These are phyloP conservation scores for Leucocoprinus leucothites DNA, from an alignment of 768 basidiomycete species.

Conservation along the genomic window DNA sequence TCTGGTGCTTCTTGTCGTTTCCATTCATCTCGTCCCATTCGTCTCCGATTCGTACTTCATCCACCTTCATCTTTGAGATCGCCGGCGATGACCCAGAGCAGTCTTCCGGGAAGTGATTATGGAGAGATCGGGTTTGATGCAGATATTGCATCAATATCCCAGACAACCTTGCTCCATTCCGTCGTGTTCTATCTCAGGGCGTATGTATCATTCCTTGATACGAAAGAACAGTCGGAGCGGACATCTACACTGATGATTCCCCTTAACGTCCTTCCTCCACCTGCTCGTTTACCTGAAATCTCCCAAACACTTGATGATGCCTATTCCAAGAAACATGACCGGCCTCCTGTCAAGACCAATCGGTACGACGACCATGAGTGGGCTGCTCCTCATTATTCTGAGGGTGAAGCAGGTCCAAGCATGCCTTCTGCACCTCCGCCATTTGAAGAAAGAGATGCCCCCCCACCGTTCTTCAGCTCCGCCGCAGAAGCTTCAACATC, in stretches of 20 bases:
- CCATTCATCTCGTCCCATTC: conserved; percentile 71
- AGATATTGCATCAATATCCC: conserved; percentile 75
- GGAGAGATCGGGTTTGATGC: conserved; percentile 52
- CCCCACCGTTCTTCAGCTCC: conserved; percentile 56
- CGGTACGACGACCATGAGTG: conserved; percentile 64
- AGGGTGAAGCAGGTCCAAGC: conserved; percentile 76
- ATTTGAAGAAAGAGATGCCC: conserved; percentile 80
- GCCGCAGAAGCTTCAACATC: conserved; percentile 60
- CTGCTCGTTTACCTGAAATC: conserved; percentile 77
- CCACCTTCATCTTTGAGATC: conserved; percentile 49
- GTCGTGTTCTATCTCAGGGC: conserved; percentile 76
- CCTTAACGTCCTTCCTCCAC: conserved; percentile 66
- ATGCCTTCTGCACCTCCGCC: conserved; percentile 71
- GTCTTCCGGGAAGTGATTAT: conserved; percentile 40
- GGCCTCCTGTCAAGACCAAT: conserved; percentile 69
- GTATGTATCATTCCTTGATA: conserved; percentile 75
- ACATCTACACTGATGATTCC: conserved; percentile 66
- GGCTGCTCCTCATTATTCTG: conserved; percentile 62
- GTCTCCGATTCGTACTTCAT: conserved; percentile 79
- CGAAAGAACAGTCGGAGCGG: conserved; percentile 63
- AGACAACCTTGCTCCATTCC: conserved; percentile 79
- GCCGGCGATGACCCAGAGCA: conserved; percentile 42
- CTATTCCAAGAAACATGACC: conserved; percentile 87
- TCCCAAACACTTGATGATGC: conserved; percentile 69
- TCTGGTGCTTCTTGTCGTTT: conserved; percentile 93